Conservation (phyloP, 169 alveolate genomes). For the Cryptosporidium xiaoi region DNA sequence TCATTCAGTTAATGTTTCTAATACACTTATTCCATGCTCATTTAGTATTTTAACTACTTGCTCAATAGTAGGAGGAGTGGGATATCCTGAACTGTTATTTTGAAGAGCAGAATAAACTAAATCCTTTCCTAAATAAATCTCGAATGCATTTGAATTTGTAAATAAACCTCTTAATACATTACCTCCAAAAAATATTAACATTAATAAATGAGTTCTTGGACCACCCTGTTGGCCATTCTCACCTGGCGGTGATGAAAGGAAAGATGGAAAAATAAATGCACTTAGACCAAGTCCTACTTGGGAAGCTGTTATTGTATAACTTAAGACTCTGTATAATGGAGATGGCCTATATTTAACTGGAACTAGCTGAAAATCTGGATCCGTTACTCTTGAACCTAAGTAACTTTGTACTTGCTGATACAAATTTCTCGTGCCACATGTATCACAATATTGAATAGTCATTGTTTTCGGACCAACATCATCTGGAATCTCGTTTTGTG, state of each 20-base stretch:
- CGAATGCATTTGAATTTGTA: constrained; percentile 66
- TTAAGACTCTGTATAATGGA: constrained; percentile 47
- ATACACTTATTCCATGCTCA: constrained; percentile 79
- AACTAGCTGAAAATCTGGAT: constrained; percentile 59
- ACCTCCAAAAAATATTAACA: constrained; percentile 64
- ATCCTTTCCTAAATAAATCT: constrained; percentile 56
- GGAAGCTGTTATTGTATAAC: constrained; percentile 46
- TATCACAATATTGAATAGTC: constrained; percentile 70
- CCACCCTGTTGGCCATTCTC: constrained; percentile 63
- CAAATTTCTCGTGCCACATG: constrained; percentile 62
- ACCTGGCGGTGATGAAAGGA: constrained; percentile 17
- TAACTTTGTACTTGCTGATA: constrained; percentile 72
- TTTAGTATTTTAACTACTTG: constrained; percentile 73
- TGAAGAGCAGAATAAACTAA: constrained; percentile 53
- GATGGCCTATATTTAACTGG: constrained; percentile 43
- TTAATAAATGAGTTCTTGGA: constrained; percentile 58
- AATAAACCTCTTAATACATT: constrained; percentile 47
- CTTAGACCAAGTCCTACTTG: constrained; percentile 63
- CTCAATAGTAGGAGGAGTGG: constrained; percentile 65
- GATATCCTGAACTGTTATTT: constrained; percentile 55
- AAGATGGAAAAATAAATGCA: constrained; percentile 54
- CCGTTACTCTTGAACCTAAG: constrained; percentile 59
- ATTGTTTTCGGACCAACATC: constrained; percentile 65
- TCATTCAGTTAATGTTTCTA: constrained; percentile 76
- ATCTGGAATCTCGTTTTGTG: constrained; percentile 48